A percentile compares a stretch with the other conserved stretches of the same genome.
phyloP scores from a whole-genome alignment of 2,329 filamentous ascomycete species.

The Calonectria montana region DNA sequence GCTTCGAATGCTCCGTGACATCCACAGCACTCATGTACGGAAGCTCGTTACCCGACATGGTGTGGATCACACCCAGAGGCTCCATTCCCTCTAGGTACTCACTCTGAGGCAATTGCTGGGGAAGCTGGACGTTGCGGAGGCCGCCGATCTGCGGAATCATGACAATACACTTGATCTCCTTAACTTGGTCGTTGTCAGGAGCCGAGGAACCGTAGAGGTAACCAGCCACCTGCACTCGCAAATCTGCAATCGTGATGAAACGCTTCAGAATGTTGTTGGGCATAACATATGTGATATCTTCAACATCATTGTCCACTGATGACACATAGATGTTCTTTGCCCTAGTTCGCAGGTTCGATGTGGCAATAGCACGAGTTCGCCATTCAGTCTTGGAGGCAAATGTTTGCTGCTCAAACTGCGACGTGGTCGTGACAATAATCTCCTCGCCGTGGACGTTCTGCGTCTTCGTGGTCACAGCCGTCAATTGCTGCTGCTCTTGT shows the following conservation, averaged over 20 bases:
- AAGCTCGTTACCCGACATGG: slow-evolving; percentile 91
- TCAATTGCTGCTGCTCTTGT: slow-evolving; percentile 95
- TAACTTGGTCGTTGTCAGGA: slow-evolving; percentile 94
- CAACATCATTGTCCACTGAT: slow-evolving; percentile 90
- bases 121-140: slow-evolving; percentile 90
- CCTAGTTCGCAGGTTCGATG: slow-evolving; percentile 91
- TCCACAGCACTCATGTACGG: slow-evolving; percentile 97
- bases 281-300: slow-evolving; percentile 97
- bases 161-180: slow-evolving; percentile 96
- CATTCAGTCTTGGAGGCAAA: slow-evolving; percentile 99
- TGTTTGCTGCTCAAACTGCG: slow-evolving; percentile 96
- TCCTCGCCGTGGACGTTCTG: slow-evolving; percentile 97
- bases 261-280: slow-evolving; percentile 98
- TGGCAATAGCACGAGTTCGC: slow-evolving; percentile 96
- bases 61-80: slow-evolving; percentile 95
- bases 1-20: slow-evolving; percentile 90
- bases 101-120: slow-evolving; percentile 90
- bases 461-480: slow-evolving; percentile 97
- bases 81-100: slow-evolving; percentile 89
- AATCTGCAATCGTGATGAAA: slow-evolving; percentile 97
- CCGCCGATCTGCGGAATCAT: slow-evolving; percentile 98
- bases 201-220: slow-evolving; percentile 95
- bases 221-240: slow-evolving; percentile 95
- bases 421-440: slow-evolving; percentile 97
- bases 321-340: slow-evolving; percentile 99